Percentiles rank a stretch among this genome's conserved stretches.
phyloP scores from a whole-genome alignment of 371 early-diverging fungal genomes.

The Neoconidiobolus thromboides region DNA sequence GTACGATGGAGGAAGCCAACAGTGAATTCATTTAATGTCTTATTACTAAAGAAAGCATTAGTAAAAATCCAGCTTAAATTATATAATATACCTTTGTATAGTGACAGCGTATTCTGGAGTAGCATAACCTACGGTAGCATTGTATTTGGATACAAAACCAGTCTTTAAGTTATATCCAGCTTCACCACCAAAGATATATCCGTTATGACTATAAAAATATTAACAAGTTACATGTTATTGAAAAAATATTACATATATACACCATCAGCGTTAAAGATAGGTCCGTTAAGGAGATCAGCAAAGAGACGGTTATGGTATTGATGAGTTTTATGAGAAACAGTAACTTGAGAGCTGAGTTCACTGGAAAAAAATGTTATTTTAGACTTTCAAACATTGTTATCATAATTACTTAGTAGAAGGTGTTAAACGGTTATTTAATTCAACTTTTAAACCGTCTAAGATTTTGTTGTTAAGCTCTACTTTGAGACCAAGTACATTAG shows the following conservation, averaged over 20 bases:
- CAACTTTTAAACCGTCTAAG: slow-evolving; percentile 68
- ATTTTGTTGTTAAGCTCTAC: slow-evolving; percentile 86
- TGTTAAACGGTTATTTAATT: slow-evolving; percentile 27
- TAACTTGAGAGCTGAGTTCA: slow-evolving; percentile 48
- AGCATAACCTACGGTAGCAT: slow-evolving; percentile 67
- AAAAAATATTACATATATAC: slow-evolving; percentile 25
- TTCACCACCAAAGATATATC: slow-evolving; percentile 80
- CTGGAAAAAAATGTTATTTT: slow-evolving; percentile 9
- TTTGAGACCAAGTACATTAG: slow-evolving; percentile 76
- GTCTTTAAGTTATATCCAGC: slow-evolving; percentile 76
- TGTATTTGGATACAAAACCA: slow-evolving; percentile 70
- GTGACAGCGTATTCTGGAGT: slow-evolving; percentile 73
- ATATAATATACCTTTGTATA: slow-evolving; percentile 50
- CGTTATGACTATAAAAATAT: slow-evolving; percentile 34
- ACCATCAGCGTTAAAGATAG: slow-evolving; percentile 50
- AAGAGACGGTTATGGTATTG: slow-evolving; percentile 45
- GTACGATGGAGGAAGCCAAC: slow-evolving; percentile 93
- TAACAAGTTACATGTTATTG: no score
- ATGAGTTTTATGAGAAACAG: slow-evolving; percentile 67
- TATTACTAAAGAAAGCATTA: slow-evolving; percentile 6
- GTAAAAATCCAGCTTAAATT: neutral
- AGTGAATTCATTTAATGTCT: slow-evolving; percentile 45
- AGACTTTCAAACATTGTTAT: neutral
- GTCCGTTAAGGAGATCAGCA: slow-evolving; percentile 65
- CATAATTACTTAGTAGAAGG: slow-evolving; percentile 15